phyloP scores from a whole-genome alignment of 306 rosid species.

The Notholithocarpus densiflorus region DNA sequence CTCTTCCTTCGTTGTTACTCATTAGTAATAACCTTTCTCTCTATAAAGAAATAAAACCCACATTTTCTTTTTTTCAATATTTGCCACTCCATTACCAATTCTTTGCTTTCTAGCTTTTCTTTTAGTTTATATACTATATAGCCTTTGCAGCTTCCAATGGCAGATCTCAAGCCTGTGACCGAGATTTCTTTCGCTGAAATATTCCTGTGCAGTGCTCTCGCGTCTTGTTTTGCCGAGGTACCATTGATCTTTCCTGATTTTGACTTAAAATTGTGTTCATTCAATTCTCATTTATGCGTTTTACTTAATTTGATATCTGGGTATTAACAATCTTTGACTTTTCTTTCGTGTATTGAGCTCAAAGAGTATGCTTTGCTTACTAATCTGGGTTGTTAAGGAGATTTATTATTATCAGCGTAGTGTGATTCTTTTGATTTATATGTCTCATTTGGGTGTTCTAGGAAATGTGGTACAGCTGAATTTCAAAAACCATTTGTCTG shows the following conservation, averaged over 20 bases:
- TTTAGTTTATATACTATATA: too few relatives aligned
- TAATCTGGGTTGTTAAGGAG: not conserved
- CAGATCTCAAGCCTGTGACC: conserved; percentile 66
- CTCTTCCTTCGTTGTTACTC: conserved; percentile 29
- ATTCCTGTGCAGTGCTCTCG: conserved; percentile 87
- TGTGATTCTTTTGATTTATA: not conserved
- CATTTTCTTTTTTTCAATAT: not conserved
- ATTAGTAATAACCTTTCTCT: not conserved
- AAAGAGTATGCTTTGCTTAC: not conserved
- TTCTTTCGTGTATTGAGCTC: not conserved
- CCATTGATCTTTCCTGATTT: not conserved
- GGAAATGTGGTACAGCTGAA: not conserved
- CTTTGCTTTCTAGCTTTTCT: conserved; percentile 6
- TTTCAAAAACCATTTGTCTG: not conserved
- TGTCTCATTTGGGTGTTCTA: not conserved
- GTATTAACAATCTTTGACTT: not conserved
- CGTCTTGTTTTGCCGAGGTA: conserved; percentile 97
- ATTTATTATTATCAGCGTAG: not conserved
- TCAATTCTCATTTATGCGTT: not conserved
- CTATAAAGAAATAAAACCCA: not conserved
- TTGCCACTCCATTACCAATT: conserved; percentile 4
- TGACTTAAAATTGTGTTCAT: not conserved
- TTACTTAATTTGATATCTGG: not conserved
- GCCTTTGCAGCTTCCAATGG: conserved; percentile 36
- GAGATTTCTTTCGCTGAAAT: conserved; percentile 68